phyloP scores from a whole-genome alignment of 257 asterid genomes.

The Lantana camara region DNA sequence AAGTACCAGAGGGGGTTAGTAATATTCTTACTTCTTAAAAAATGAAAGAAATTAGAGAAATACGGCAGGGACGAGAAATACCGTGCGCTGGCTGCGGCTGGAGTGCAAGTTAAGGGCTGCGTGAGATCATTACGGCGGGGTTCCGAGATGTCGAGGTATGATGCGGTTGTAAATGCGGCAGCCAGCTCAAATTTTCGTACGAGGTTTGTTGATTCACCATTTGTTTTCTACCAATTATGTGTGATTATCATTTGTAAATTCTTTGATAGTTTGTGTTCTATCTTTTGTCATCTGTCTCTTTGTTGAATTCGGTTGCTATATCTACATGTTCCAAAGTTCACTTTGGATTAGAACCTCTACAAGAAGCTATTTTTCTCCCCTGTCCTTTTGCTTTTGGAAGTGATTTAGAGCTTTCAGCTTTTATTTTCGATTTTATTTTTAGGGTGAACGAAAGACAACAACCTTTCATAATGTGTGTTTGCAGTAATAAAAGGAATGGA shows the following conservation, averaged over 20 bases:
- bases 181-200: constrained; percentile 78
- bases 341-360: constrained; percentile 12
- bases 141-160: constrained; percentile 68
- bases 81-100: constrained; percentile 44
- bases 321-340: constrained; percentile 34
- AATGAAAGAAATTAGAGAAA: too few species aligned
- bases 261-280: constrained; percentile 22
- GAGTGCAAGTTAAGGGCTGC: constrained; percentile 67
- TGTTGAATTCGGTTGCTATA: constrained; percentile 21
- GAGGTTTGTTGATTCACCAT: constrained; percentile 73
- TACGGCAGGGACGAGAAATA: constrained; percentile 79
- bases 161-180: constrained; percentile 72
- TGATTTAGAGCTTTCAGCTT: neutral
- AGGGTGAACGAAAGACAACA: constrained; percentile 77
- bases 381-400: constrained; percentile 12
- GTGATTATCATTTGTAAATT: neutral
- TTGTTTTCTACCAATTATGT: too few species aligned
- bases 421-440: constrained; percentile 23
- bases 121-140: constrained; percentile 84
- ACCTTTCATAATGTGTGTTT: constrained; percentile 73
- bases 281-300: constrained; percentile 22
- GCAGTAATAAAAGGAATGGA: constrained; percentile 73
- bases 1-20: too few species aligned
- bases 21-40: too few species aligned
- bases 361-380: neutral